A percentile compares a stretch with the other conserved stretches of the same genome.
These are phyloP conservation scores for Ustilago trichophora DNA, from an alignment of 1,284 basidiomycete species.

Conservation along the genomic window DNA sequence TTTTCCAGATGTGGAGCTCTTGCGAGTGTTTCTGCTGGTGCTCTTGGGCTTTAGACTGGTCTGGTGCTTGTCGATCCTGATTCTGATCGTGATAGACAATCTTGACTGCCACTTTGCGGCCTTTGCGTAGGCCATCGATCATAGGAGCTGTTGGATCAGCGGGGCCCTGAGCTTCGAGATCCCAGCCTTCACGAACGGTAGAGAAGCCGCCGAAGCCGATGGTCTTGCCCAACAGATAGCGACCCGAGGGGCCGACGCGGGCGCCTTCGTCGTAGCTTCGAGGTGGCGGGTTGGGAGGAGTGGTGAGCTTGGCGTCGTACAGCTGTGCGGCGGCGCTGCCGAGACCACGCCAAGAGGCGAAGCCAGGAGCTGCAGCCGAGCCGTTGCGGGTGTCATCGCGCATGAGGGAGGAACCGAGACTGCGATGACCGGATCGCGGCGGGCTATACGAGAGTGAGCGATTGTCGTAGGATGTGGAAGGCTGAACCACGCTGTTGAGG, in stretches of 20 bases:
- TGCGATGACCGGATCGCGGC: conserved; percentile 30
- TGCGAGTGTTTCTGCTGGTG: conserved; percentile 15
- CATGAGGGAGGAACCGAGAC: conserved; percentile 25
- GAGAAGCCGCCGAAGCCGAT: conserved; percentile 87
- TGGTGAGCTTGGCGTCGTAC: conserved; percentile 15
- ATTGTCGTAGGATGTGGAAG: conserved; percentile 22
- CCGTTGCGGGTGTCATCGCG: conserved; percentile 23
- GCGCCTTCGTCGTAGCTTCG: conserved; percentile 53
- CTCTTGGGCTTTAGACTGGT: conserved; percentile 3
- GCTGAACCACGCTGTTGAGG: conserved; percentile 39
- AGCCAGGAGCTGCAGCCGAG: conserved; percentile 20
- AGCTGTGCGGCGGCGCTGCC: conserved; percentile 42
- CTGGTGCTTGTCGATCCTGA: neutral
- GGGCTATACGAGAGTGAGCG: conserved; percentile 46
- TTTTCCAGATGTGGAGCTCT: conserved; percentile 54
- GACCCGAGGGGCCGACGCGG: conserved; percentile 40
- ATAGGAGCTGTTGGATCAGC: conserved; percentile 25
- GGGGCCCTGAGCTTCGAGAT: conserved; percentile 30
- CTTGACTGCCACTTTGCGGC: conserved; percentile 53
- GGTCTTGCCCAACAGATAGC: conserved; percentile 79
- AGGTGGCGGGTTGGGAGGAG: conserved; percentile 22
- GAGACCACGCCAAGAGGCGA: conserved; percentile 33
- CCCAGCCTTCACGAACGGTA: conserved; percentile 76
- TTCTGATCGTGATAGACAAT: conserved; percentile 41
- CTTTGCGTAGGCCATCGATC: conserved; percentile 25